Evolutionary conservation across 805 yeast species (phyloP), one percentile per base, ranked within the genome.

Genomic region (Starmerella etchellsii): DNA sequence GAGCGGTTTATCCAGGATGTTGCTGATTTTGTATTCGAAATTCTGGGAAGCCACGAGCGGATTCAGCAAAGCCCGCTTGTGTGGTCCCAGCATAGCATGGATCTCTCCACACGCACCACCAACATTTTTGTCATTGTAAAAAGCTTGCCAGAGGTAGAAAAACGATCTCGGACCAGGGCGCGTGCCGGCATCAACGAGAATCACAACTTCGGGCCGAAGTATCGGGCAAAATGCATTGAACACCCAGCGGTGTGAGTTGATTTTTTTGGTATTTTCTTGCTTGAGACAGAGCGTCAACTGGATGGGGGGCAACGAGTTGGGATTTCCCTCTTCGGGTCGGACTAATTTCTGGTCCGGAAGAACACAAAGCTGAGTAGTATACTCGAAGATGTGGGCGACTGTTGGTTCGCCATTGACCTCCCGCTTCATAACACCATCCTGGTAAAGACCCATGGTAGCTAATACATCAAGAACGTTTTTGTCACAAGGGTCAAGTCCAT

Each of bases 51-150:
- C 77, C 15, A 76, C 78, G 27, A 75, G 58, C 10, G 81, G 80
- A 53, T 76, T 75, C 30, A 73, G 62, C 44, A 73, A 51, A 40
- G 47, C 45, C 26, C 50, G 43, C 30, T 46, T 39, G 47, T 70
- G 65, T 29, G 65, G 65, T 14, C 71, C 71, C 56, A 75, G 61
- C 55, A 71, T 66, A 2, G 79, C 78, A 42, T 72, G 75, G 52
- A 75, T 74, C 51, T 75, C 81, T n/a, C 81, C 81, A 60, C 80
- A 74, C 4, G 81, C 80, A 21, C 81, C 81, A 4, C 81, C 81
- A 22, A 76, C 76, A 42, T 67, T 67, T 9, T 68, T 66, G 52
- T 76, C 73, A 43, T 65, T 61, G 55, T 74, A 72, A 47, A 75
- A 76, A 37, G 74, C 78, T 48, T 72, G 70, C 81, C 81, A 75